Evolutionary conservation across 1,139 yeast species (phyloP).

Genomic region (Zygoascus sp.): DNA sequence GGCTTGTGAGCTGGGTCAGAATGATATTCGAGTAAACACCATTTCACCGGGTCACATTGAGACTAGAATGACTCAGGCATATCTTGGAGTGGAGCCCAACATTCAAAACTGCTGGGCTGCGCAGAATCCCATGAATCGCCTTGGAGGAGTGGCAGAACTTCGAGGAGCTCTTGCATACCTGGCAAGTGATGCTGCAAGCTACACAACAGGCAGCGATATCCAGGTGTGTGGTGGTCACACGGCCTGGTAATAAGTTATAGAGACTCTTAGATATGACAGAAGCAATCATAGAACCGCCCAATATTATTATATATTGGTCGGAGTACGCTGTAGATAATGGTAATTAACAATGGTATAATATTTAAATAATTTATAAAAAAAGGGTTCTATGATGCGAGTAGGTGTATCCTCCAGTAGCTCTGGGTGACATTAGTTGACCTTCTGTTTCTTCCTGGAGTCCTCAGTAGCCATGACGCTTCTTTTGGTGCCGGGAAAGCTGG

Average conservation of each 20-base stretch:
- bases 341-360: too few species aligned
- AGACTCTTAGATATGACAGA: not conserved
- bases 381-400: too few species aligned
- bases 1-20: conserved; percentile 48
- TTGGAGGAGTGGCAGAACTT: conserved; percentile 47
- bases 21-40: conserved; percentile 45
- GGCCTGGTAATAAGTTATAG: conserved; percentile 42
- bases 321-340: too few species aligned
- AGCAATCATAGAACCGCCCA: too few species aligned
- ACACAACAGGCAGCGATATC: conserved; percentile 74
- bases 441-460: conserved; percentile 26
- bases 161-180: conserved; percentile 72
- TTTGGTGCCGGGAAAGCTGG: conserved; percentile 25
- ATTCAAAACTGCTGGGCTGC: conserved; percentile 33
- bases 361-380: too few species aligned
- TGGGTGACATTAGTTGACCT: conserved; percentile 6
- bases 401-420: too few species aligned
- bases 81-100: conserved; percentile 27
- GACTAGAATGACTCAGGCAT: conserved; percentile 30
- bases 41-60: conserved; percentile 54
- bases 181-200: conserved; percentile 66
- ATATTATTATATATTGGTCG: too few species aligned
- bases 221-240: conserved; percentile 81
- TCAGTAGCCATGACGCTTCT: conserved; percentile 19
- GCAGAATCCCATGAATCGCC: conserved; percentile 31